Percentiles rank a stretch among this genome's conserved stretches.
Conservation (phyloP, 225 moss, liverwort and hornwort genomes). For the Bryoerythrophyllum caledonicum region DNA sequence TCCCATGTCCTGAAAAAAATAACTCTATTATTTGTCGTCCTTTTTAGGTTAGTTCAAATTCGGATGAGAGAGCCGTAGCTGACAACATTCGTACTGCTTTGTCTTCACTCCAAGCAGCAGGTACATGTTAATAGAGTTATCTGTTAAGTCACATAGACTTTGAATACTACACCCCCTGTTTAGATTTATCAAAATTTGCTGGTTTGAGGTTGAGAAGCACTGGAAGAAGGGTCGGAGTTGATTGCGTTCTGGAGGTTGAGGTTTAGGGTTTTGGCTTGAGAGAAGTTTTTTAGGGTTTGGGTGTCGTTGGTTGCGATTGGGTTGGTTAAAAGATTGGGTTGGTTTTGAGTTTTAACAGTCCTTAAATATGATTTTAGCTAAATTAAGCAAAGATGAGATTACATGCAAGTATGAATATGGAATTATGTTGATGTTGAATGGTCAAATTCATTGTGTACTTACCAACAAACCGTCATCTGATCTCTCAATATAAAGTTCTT, state of each 20-base stretch:
- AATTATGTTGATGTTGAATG: conserved; percentile 9
- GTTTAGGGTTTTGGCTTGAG: no score
- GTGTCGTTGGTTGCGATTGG: no score
- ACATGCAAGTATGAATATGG: neutral
- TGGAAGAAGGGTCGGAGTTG: no score
- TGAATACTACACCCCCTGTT: no score
- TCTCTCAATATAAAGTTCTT: conserved; percentile 6
- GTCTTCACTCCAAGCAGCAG: conserved; percentile 62
- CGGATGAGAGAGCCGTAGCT: conserved; percentile 63
- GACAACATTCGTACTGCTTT: conserved; percentile 52
- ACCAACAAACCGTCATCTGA: neutral
- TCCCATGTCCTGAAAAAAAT: no score
- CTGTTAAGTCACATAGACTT: no score
- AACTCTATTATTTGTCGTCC: neutral
- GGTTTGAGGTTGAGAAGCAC: no score
- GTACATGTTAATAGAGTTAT: conserved; percentile 27
- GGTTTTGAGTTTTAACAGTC: neutral
- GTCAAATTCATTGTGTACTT: neutral
- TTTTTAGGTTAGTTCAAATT: conserved; percentile 60
- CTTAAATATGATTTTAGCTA: neutral
- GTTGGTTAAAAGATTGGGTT: conserved; percentile 17
- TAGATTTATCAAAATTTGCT: no score
- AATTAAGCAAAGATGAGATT: neutral
- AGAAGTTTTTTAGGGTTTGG: no score
- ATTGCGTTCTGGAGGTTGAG: no score